A percentile compares a stretch with the other conserved stretches of the same genome.
Evolutionary conservation across 139 green algal genomes (phyloP).

Genomic region (Auxenochlorella pyrenoidosa): DNA sequence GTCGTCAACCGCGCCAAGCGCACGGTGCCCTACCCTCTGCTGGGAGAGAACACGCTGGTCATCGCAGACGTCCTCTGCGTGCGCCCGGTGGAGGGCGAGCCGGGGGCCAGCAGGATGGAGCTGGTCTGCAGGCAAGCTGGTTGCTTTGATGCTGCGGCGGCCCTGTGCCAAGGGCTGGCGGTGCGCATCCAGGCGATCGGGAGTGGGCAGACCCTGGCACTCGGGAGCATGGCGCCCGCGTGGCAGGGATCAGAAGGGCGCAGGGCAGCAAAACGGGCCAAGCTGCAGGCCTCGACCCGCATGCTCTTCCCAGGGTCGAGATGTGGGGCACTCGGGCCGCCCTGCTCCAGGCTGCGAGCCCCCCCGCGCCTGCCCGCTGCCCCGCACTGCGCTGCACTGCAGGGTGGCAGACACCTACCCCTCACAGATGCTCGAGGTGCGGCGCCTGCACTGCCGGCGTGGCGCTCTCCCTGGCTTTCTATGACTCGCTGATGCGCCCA

Average conservation of each 20-base stretch:
- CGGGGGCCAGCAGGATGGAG: background rate
- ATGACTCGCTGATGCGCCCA: background rate
- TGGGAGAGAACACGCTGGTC: slow-evolving; percentile 79
- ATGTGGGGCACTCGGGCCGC: too few species aligned
- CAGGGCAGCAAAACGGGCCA: background rate
- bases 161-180: too few species aligned
- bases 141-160: background rate
- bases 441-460: background rate
- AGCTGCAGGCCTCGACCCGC: too few species aligned
- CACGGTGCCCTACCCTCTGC: slow-evolving; percentile 59
- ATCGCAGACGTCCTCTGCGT: slow-evolving; percentile 57
- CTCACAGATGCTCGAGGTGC: slow-evolving; percentile 68
- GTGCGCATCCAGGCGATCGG: too few species aligned
- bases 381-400: background rate
- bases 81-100: background rate
- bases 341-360: too few species aligned
- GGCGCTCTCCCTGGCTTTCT: background rate
- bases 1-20: slow-evolving; percentile 53
- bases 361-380: background rate
- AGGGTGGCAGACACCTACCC: slow-evolving; percentile 78
- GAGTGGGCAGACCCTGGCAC: too few species aligned
- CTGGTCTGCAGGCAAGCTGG: slow-evolving; percentile 2
- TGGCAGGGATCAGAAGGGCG: too few species aligned
- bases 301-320: too few species aligned
- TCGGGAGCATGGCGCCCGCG: too few species aligned